These are phyloP conservation scores for Citrullus mucosospermus DNA, from an alignment of 306 rosid species.

Conservation along the genomic window DNA sequence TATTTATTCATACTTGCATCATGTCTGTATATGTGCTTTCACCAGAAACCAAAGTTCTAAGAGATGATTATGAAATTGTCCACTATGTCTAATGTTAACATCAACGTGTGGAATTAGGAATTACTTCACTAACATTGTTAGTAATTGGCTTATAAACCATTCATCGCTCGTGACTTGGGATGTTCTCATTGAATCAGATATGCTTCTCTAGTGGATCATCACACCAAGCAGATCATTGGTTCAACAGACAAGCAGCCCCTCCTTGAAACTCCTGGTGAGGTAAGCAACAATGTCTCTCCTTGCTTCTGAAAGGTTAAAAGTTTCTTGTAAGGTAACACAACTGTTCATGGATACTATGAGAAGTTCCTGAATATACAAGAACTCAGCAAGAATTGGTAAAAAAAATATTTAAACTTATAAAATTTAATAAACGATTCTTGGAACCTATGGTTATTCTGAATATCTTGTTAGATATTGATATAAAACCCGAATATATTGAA, in stretches of 20 bases:
- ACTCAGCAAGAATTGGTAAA: background rate
- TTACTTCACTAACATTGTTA: background rate
- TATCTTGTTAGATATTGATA: background rate
- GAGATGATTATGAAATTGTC: background rate
- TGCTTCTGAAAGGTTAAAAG: background rate
- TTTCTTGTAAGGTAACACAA: background rate
- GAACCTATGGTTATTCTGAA: background rate
- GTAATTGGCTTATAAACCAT: background rate
- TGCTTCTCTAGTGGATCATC: slow-evolving; percentile 30
- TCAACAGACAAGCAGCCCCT: slow-evolving; percentile 75
- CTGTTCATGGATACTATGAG: background rate
- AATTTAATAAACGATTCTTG: background rate
- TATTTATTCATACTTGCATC: background rate
- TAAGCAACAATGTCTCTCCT: slow-evolving; percentile 8
- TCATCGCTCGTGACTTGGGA: background rate
- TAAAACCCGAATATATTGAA: too few species aligned
- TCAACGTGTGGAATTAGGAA: background rate
- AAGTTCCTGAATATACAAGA: background rate
- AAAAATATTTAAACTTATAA: background rate
- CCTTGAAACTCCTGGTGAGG: slow-evolving; percentile 95
- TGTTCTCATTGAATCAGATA: slow-evolving; percentile 29
- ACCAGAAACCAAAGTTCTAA: background rate
- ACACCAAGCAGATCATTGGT: slow-evolving; percentile 41
- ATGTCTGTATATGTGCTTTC: background rate
- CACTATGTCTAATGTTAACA: background rate